Base-by-base conservation (phyloP, 2,329 filamentous ascomycete genomes). In the Colletotrichum sublineola region DNA sequence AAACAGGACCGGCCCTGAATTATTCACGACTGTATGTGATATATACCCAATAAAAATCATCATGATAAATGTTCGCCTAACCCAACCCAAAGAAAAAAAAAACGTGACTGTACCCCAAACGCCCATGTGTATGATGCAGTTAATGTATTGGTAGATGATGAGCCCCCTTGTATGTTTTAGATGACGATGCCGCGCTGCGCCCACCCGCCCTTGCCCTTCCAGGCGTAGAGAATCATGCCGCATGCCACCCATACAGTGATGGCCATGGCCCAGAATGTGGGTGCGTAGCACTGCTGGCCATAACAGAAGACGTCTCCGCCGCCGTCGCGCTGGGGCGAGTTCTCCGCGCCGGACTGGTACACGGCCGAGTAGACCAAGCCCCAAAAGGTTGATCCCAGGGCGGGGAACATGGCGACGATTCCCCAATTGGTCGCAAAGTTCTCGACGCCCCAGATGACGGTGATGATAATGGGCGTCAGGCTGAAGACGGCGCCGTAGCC, bases 381-480 rank as follows among this genome's bases (percentile, higher is more conserved):
- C 95, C 96, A 99, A 42, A 97, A 87, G 0, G 94, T 94, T 0
- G 96, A 95, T 0, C 96, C 96, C 0, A 93, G 83, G 0, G 96
- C 96, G 3, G 96, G 96, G 68, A 96, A 91, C 86, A 97, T 96
- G 53, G 95, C 95, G 9, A 98, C 91, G 73, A 98, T 95, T 12
- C 96, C 96, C 91, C 96, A 99, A 78, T 99, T 98, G 0, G 96
- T 99, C 70, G 94, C 96, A 80, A 99, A 98, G 80, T 98, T 99
- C 84, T 98, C 95, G 0, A 97, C 95, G 36, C 96, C 96, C 96
- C 96, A 99, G 57, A 99, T 96, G 12, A 98, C 95, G n/a, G 92
- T 94, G 76, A 98, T 93, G 68, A 98, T 94, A 75, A 98, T 95
- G 2, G 96, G 96, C 0, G 93, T 93, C 7, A 98, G 88, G 60